phyloP scores from a whole-genome alignment of 441 rosid genomes.

The Jatropha multifida region DNA sequence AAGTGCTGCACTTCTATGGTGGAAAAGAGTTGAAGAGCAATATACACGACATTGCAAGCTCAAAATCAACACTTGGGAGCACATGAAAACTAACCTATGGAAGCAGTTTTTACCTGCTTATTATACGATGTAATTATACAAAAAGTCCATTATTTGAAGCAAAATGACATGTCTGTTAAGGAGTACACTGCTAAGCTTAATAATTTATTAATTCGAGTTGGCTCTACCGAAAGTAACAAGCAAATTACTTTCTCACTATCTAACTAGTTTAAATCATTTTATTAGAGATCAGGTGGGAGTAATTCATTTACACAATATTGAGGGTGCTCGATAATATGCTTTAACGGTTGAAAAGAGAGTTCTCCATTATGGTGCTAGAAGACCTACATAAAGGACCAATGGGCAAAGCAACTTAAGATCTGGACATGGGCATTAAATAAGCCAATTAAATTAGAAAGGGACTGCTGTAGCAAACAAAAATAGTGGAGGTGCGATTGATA shows the following conservation, averaged over 20 bases:
- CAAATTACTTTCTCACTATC: background rate
- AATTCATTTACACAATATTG: too few species aligned
- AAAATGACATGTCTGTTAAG: too few species aligned
- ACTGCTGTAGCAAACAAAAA: too few species aligned
- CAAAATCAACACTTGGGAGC: conserved; percentile 4
- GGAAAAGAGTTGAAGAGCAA: too few species aligned
- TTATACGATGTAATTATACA: background rate
- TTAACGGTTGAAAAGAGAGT: too few species aligned
- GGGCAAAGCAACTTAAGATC: background rate
- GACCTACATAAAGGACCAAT: background rate
- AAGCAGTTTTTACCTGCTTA: background rate
- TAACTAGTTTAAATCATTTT: background rate
- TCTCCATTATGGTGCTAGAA: background rate
- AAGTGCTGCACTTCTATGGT: conserved; percentile 7
- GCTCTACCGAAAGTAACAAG: too few species aligned
- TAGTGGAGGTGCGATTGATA: too few species aligned
- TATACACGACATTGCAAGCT: background rate
- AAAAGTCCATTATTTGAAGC: background rate
- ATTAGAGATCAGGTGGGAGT: too few species aligned
- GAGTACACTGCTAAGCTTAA: too few species aligned
- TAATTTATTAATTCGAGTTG: too few species aligned
- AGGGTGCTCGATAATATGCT: too few species aligned
- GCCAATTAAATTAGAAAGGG: background rate
- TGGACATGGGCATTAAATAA: too few species aligned
- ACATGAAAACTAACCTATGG: background rate